phyloP scores from a whole-genome alignment of 179 eudicot species.

The Amaranthus tricolor region DNA sequence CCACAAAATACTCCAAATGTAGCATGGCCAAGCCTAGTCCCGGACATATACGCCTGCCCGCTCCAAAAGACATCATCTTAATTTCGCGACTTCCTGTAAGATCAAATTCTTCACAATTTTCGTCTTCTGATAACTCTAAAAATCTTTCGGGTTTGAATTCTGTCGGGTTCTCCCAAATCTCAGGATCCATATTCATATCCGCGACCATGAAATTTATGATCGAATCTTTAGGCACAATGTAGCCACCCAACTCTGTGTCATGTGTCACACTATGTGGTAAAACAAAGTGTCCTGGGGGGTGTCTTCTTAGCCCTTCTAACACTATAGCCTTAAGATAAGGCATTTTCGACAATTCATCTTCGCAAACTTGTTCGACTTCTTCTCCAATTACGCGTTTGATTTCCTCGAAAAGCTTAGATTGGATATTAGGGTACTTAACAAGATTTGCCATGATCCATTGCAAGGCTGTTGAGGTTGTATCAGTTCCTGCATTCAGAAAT shows the following conservation, averaged over 20 bases:
- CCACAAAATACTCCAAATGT: slow-evolving; percentile 22
- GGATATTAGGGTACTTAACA: slow-evolving; percentile 13
- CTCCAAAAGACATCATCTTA: slow-evolving; percentile 64
- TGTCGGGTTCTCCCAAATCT: slow-evolving; percentile 21
- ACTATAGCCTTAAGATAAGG: slow-evolving; percentile 23
- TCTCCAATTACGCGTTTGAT: slow-evolving; percentile 7
- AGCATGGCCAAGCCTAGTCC: slow-evolving; percentile 16
- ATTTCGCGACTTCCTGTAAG: slow-evolving; percentile 51
- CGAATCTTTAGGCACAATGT: slow-evolving; percentile 21
- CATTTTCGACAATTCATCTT: slow-evolving; percentile 21
- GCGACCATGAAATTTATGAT: slow-evolving; percentile 16
- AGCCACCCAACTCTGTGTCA: slow-evolving; percentile 22
- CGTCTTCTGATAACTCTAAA: not conserved
- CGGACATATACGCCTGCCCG: slow-evolving; percentile 21
- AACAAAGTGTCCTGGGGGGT: slow-evolving; percentile 23
- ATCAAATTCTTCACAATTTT: slow-evolving; percentile 26
- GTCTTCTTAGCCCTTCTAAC: slow-evolving; percentile 25
- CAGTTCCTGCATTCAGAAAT: slow-evolving; percentile 28
- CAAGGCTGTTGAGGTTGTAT: slow-evolving; percentile 22
- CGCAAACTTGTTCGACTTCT: slow-evolving; percentile 9
- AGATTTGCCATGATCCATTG: slow-evolving; percentile 29
- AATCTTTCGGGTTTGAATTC: slow-evolving; percentile 23
- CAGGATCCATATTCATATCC: slow-evolving; percentile 15
- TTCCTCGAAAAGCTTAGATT: slow-evolving; percentile 17
- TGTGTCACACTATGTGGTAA: slow-evolving; percentile 22